These are phyloP conservation scores for Blumeria graminis DNA, from an alignment of 2,329 filamentous ascomycete genomes.

Conservation along the genomic window DNA sequence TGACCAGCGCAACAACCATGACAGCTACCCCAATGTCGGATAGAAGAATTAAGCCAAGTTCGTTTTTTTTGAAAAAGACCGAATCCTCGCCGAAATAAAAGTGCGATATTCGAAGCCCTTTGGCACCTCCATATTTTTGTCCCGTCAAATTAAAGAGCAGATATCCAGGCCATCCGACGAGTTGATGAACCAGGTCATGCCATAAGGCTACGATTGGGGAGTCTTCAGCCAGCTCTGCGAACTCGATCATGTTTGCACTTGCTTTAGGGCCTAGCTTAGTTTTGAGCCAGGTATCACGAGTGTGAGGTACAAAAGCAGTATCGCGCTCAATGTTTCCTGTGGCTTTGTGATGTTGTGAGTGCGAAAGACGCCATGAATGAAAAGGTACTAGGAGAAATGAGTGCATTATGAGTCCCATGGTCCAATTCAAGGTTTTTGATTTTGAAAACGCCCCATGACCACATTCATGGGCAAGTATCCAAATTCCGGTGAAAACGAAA, in stretches of 20 bases:
- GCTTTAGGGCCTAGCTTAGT: constrained; percentile 12
- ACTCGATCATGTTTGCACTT: constrained; percentile 15
- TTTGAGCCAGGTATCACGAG: constrained; percentile 15
- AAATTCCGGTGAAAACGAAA: constrained; percentile 42
- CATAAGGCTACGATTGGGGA: constrained; percentile 30
- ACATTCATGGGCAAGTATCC: constrained; percentile 50
- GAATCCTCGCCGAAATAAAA: constrained; percentile 37
- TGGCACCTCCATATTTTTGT: constrained; percentile 11
- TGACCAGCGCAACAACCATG: constrained; percentile 26
- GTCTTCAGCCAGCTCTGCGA: constrained; percentile 33
- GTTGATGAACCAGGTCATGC: constrained; percentile 34
- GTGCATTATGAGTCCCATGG: constrained; percentile 40
- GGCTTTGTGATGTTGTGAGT: constrained; percentile 44
- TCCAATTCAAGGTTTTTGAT: constrained; percentile 31
- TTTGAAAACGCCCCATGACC: constrained; percentile 45
- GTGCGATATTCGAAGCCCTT: constrained; percentile 13
- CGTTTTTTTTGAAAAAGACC: constrained; percentile 32
- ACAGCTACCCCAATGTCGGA: constrained; percentile 34
- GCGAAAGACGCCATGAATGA: constrained; percentile 49
- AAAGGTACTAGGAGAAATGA: constrained; percentile 43
- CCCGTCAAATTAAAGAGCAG: constrained; percentile 29
- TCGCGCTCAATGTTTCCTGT: constrained; percentile 44
- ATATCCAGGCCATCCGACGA: constrained; percentile 40
- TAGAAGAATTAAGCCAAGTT: constrained; percentile 29
- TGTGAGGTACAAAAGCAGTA: constrained; percentile 36